Base-by-base conservation (phyloP, 2,329 filamentous ascomycete genomes). In the Penicillium sp. region DNA sequence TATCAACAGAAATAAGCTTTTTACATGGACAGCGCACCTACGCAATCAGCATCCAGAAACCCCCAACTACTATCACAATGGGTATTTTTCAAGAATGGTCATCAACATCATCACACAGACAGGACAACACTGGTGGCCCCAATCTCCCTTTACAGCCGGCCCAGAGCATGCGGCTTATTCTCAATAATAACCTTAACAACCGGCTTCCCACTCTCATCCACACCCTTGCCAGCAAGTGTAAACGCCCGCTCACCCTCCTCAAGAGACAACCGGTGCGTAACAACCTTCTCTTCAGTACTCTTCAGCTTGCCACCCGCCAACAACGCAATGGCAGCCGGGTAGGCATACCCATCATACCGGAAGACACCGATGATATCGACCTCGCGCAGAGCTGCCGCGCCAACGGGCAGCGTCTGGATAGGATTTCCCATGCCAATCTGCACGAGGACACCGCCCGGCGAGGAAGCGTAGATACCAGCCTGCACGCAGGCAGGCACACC, bases 351-450 rank as follows among this genome's bases (percentile, higher is more conserved):
- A 66, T 82, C 81, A 59, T 85, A 85, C 46, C 83, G 75, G 70
- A 85, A 84, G 6, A 84, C 82, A n/a, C 83, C 83, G 50, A 85
- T 79, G 44, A 85, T 78, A 67, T 85, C 83, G 6, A 85, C 81
- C 69, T 85, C 83, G 36, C 82, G 78, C 60, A 84, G 64, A 33
- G 83, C 82, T n/a, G 83, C 81, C 1, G 81, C 80, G 6, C 81
- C 82, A 66, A 84, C 77, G 2, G 81, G 83, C 6, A 85, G 70
- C 4, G 81, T 83, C 66, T 84, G 82, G 19, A 82, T 75, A 2
- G 82, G 82, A 14, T 82, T 82, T 0, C 83, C 83, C 83, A 85
- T 85, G 6, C 83, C 83, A 41, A 85, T 81, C 73, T 84, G 82
- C 52, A 84, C 75, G 35, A 85, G 72, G 47, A 81, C 78, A 3